Base-by-base conservation (phyloP, 768 basidiomycete genomes). In the Leccinum subtestaceum region DNA sequence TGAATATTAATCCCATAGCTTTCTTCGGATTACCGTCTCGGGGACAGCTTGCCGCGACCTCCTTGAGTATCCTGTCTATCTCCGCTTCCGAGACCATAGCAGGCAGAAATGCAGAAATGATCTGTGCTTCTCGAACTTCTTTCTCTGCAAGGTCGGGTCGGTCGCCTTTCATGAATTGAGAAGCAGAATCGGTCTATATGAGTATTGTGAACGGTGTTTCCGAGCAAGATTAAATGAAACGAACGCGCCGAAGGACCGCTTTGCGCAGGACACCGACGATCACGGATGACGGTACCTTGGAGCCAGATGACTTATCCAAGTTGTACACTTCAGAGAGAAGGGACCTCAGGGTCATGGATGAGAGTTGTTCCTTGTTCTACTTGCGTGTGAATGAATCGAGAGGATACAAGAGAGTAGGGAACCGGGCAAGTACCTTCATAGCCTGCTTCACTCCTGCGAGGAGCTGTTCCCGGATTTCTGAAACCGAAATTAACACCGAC, bases 271-370 rank as follows among this genome's bases (percentile, higher is more conserved):
- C 79, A 46, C 71, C 66, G 27, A 81, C 70, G 45, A 88, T 78
- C 36, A 74, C 72, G 5, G 85, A 76, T 5, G 82, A 74, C n/a
- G 79, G 62, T 11, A 85, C 64, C 29, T 76, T 74, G 46, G 76
- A 74, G 27, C 75, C 67, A 27, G 79, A 70, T 7, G 70, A 68
- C 71, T 91, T 91, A 72, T 89, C 88, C 36, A 83, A 79, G 9
- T 81, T 78, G 62, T 89, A 84, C 2, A 91, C 78, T 58, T 91
- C 89, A 10, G 89, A 78, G 17, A 91, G 77, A 32, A 88, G 79
- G 25, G 86, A 85, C 88, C 84, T 80, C 63, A 85, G 71, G 25
- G 82, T 81, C 46, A 78, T 86, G 19, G 88, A 84, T 49, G 81
- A 73, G 23, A 77, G 65, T n/a, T 77, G 68, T 63, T 90, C 81